Evolutionary conservation across 2,329 filamentous ascomycete species (phyloP).

Genomic region (Cladosporium austrohemisphaericum): DNA sequence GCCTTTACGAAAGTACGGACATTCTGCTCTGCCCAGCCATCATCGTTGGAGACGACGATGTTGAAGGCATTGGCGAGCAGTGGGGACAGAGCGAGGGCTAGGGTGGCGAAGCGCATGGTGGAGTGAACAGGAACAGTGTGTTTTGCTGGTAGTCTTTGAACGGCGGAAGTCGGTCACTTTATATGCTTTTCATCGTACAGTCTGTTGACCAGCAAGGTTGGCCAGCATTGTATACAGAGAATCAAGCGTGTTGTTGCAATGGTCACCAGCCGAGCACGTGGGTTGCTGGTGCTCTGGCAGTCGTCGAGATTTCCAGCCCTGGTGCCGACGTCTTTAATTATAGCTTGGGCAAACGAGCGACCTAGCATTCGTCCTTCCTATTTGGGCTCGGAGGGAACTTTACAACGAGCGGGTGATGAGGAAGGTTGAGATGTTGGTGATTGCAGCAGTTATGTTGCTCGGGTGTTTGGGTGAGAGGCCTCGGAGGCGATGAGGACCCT

Average conservation of each 20-base stretch:
- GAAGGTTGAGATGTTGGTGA: too few species aligned
- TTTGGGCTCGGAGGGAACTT: too few species aligned
- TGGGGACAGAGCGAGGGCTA: not conserved
- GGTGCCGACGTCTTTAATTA: too few species aligned
- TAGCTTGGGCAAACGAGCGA: too few species aligned
- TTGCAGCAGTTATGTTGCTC: too few species aligned
- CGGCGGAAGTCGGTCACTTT: too few species aligned
- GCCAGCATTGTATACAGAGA: not conserved
- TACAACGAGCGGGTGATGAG: too few species aligned
- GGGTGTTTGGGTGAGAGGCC: too few species aligned
- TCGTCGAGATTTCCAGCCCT: not conserved
- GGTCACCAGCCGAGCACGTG: constrained; percentile 3
- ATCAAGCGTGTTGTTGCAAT: not conserved
- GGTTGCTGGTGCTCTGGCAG: not conserved
- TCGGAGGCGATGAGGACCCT: too few species aligned
- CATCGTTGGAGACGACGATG: constrained; percentile 66
- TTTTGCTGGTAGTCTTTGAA: not conserved
- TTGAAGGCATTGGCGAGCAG: constrained; percentile 32
- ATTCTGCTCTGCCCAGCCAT: constrained; percentile 70
- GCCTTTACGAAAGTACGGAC: constrained; percentile 57
- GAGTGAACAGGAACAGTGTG: not conserved
- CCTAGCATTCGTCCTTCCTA: too few species aligned
- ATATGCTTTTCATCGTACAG: not conserved
- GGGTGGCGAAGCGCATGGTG: constrained; percentile 6
- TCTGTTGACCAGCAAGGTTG: not conserved